Conservation (phyloP, 169 alveolate genomes). For the Miamiensis avidus region DNA sequence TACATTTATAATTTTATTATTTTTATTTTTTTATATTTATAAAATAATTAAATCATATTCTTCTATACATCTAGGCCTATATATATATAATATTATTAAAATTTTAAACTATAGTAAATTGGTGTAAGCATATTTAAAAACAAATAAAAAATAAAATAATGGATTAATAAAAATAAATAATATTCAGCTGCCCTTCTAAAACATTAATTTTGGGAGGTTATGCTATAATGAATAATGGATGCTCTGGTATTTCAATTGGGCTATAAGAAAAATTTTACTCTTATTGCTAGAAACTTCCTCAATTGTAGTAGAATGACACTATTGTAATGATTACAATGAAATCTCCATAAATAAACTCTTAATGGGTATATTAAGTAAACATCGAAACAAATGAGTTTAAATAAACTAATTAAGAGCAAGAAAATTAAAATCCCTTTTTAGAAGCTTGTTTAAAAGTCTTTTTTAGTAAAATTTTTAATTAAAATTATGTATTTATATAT, state of each 20-base stretch:
- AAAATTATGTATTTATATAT: background rate
- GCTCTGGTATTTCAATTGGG: slow-evolving; percentile 9
- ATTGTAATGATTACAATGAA: background rate
- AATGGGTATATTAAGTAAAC: slow-evolving; percentile 12
- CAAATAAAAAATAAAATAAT: too few relatives aligned
- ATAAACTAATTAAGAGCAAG: background rate
- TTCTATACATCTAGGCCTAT: too few relatives aligned
- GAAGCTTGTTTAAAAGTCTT: background rate
- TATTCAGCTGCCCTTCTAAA: slow-evolving; percentile 26
- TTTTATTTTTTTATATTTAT: too few relatives aligned
- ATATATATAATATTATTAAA: too few relatives aligned
- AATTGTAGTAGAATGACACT: background rate
- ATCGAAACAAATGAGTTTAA: background rate
- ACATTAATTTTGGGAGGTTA: slow-evolving; percentile 23
- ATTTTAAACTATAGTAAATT: too few relatives aligned
- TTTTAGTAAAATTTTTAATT: background rate
- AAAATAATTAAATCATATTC: too few relatives aligned
- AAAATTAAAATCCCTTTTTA: background rate
- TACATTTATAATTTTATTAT: background rate
- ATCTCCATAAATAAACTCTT: slow-evolving; percentile 8
- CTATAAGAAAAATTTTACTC: slow-evolving; percentile 13
- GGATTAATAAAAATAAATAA: too few relatives aligned
- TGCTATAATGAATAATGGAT: slow-evolving; percentile 4
- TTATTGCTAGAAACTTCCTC: too few relatives aligned
- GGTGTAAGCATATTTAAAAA: too few relatives aligned